Evolutionary conservation across 139 green algal genomes (phyloP).

Genomic region (Chlorella sp.): DNA sequence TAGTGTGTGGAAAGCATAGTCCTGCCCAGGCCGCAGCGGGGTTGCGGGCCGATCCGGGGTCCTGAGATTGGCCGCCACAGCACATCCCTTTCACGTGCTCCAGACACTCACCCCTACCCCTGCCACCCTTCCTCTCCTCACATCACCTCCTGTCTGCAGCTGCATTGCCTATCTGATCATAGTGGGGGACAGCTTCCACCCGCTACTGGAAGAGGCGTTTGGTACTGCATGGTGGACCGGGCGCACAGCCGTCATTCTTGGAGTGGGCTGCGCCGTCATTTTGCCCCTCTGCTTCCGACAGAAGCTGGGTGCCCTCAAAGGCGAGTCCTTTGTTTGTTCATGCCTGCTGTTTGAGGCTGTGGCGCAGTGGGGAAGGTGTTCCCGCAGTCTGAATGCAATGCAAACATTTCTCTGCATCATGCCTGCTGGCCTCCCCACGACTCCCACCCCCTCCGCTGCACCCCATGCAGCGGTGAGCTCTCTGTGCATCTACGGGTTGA

Average conservation of each 20-base stretch:
- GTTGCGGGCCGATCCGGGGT: too few relatives aligned
- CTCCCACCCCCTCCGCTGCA: background rate
- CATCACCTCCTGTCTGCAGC: too few relatives aligned
- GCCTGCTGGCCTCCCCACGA: background rate
- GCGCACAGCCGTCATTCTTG: conserved; percentile 43
- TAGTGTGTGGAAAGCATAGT: background rate
- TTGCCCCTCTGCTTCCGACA: conserved; percentile 68
- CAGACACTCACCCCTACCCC: too few relatives aligned
- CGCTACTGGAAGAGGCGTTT: conserved; percentile 39
- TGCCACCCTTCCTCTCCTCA: too few relatives aligned
- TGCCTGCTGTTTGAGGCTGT: background rate
- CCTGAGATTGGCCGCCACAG: too few relatives aligned
- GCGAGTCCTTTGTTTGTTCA: background rate
- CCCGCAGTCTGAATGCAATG: too few relatives aligned
- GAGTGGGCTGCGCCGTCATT: conserved; percentile 33
- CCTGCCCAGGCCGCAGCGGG: too few relatives aligned
- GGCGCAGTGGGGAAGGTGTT: background rate
- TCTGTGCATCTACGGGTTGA: conserved; percentile 35
- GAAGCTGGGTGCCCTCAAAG: conserved; percentile 8
- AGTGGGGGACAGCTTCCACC: conserved; percentile 71
- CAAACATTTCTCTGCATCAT: too few relatives aligned
- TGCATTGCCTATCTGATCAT: conserved; percentile 71
- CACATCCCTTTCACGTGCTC: too few relatives aligned
- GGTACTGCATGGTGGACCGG: conserved; percentile 23
- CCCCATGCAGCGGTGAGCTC: conserved; percentile 41